Evolutionary conservation across 495 filamentous ascomycete species (phyloP).

Genomic region (Penicillium angulare): DNA sequence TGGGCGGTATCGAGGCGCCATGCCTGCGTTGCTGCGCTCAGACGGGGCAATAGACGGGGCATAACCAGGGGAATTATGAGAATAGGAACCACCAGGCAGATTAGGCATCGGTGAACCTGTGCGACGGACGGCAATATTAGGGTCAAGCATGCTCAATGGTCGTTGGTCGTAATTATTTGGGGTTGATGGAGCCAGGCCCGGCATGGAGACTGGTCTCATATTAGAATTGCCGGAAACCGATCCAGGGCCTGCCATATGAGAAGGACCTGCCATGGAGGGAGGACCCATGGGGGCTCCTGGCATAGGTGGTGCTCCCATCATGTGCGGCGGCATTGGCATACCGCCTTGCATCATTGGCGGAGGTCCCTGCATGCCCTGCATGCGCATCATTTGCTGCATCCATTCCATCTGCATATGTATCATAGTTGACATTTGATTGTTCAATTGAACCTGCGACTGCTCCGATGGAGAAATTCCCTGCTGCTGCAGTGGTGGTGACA

Average conservation of each 20-base stretch:
- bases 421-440: slow-evolving; percentile 83
- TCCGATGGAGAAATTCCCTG: slow-evolving; percentile 54
- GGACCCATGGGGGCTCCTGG: slow-evolving; percentile 16
- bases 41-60: slow-evolving; percentile 83
- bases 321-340: slow-evolving; percentile 12
- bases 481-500: slow-evolving; percentile 12
- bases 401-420: slow-evolving; percentile 94
- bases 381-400: slow-evolving; percentile 76
- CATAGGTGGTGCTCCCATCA: slow-evolving; percentile 27
- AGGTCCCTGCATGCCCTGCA: slow-evolving; percentile 48
- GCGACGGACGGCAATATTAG: slow-evolving; percentile 59
- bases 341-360: slow-evolving; percentile 18
- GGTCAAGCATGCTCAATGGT: slow-evolving; percentile 81
- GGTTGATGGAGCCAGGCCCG: slow-evolving; percentile 5
- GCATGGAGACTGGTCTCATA: slow-evolving; percentile 46
- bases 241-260: slow-evolving; percentile 13
- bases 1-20: slow-evolving; percentile 89
- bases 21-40: slow-evolving; percentile 88
- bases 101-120: slow-evolving; percentile 34
- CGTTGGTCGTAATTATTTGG: slow-evolving; percentile 42
- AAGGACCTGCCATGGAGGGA: slow-evolving; percentile 13
- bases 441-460: slow-evolving; percentile 78
- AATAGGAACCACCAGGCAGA: slow-evolving; percentile 16
- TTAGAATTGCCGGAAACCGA: slow-evolving; percentile 19
- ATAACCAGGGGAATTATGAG: slow-evolving; percentile 35